A percentile compares a stretch with the other conserved stretches of the same genome.
Evolutionary conservation across 768 basidiomycete genomes (phyloP).

Genomic region (Suillus subaureus): DNA sequence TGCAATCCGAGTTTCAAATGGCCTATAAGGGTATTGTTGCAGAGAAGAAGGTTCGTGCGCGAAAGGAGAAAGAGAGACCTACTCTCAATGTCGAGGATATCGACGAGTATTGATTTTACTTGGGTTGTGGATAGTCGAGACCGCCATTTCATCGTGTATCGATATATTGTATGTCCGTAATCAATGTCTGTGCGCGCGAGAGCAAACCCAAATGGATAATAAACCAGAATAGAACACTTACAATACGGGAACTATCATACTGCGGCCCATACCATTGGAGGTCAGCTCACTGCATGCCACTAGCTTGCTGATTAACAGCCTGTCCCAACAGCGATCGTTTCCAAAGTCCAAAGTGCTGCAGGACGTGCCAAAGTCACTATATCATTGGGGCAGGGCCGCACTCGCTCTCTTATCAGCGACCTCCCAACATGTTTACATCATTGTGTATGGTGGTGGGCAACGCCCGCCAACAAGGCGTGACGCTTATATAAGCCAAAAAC

Average conservation of each 20-base stretch:
- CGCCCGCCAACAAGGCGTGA: too few species aligned
- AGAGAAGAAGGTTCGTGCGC: constrained; percentile 6
- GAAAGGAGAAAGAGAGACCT: constrained; percentile 21
- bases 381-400: neutral
- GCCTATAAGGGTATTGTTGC: constrained; percentile 39
- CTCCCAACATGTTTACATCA: neutral
- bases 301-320: neutral
- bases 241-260: neutral
- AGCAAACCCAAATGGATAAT: neutral
- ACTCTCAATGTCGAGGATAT: constrained; percentile 29
- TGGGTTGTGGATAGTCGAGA: neutral
- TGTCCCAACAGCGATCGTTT: neutral
- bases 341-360: neutral
- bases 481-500: too few species aligned
- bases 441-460: too few species aligned
- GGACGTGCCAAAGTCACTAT: neutral
- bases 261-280: neutral
- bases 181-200: neutral
- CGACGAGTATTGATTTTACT: constrained; percentile 1
- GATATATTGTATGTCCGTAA: neutral
- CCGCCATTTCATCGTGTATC: neutral
- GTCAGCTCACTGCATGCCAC: neutral
- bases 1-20: constrained; percentile 27
- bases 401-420: neutral
- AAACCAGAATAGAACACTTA: too few species aligned